Evolutionary conservation across 208 protist species (phyloP), one percentile per base, ranked within the genome.

Genomic region (Naegleria gruberi): DNA sequence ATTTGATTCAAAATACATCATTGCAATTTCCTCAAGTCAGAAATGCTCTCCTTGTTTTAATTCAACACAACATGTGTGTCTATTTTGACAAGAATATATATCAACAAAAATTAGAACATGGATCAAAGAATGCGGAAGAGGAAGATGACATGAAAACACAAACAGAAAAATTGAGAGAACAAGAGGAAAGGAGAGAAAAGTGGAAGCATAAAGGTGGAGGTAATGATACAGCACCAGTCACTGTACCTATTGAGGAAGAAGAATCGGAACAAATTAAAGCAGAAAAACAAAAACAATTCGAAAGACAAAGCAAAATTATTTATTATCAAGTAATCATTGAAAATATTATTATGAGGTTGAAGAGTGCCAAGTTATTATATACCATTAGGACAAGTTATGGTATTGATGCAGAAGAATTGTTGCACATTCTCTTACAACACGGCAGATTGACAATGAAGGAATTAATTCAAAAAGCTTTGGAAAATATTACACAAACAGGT

Each of bases 241-340:
- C 26, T 55, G 83, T 4, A 15, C 15, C n/a, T 37, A 40, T 8
- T 55, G 23, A 34, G 37, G 2, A 37, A 55, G 43, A 87, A 41
- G n/a, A 55, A 55, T 5, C 26, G 3, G 83, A 87, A 23, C 15
- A 42, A 46, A 55, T 55, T 23, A 46, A 23, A 26, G 44, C 42
- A 37, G 81, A 84, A 45, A 87, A 55, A 40, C n/a, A 34, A 87
- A 55, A 87, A 55, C 44, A 12, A 41, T 34, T 37, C 12, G 44
- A 30, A 26, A 55, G n/a, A 51, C 41, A 87, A 87, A 55, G 12
- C 19, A 45, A 37, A 41, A 45, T 34, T 41, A 41, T 87, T 87
- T 87, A 42, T 55, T 87, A 87, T 55, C n/a, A 87, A 87, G n/a
- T 87, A 4, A 30, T 87, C 12, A 87, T 87, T n/a, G 83, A 87